Evolutionary conservation across 805 yeast species (phyloP).

Genomic region (Cyberlindnera maritima): DNA sequence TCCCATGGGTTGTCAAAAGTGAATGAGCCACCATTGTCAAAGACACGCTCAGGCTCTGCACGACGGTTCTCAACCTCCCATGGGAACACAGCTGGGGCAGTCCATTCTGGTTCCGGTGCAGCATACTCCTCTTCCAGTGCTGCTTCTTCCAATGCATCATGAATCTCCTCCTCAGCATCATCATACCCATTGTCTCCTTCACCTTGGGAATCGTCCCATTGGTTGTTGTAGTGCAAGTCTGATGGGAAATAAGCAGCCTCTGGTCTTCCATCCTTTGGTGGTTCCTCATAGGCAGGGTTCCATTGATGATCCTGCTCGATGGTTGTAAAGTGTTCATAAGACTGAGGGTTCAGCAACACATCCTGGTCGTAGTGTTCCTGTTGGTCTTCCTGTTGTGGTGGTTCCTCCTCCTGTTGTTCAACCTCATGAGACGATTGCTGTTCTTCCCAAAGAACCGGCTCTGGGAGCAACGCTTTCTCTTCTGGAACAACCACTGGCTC

Average conservation of each 20-base stretch:
- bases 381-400: background rate
- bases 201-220: conserved; percentile 17
- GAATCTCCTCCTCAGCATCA: background rate
- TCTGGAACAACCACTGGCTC: conserved; percentile 3
- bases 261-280: conserved; percentile 35
- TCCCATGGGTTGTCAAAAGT: conserved; percentile 21
- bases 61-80: conserved; percentile 27
- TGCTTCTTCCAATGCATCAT: conserved; percentile 1
- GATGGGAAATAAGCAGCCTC: conserved; percentile 27
- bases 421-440: background rate
- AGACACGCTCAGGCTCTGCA: conserved; percentile 22
- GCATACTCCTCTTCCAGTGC: conserved; percentile 3
- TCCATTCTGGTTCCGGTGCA: conserved; percentile 5
- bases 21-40: conserved; percentile 14
- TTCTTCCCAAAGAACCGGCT: background rate
- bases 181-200: background rate
- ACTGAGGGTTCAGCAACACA: conserved; percentile 22
- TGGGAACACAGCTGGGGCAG: conserved; percentile 30
- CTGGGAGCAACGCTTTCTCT: background rate
- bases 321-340: conserved; percentile 23
- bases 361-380: conserved; percentile 3
- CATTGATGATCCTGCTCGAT: conserved; percentile 29
- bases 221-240: conserved; percentile 15
- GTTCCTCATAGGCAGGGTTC: conserved; percentile 44
- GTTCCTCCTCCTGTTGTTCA: background rate